A percentile compares a stretch with the other conserved stretches of the same genome.
These are phyloP conservation scores for Xerocomus minutiporus DNA, from an alignment of 1,284 basidiomycete species.

Conservation along the genomic window DNA sequence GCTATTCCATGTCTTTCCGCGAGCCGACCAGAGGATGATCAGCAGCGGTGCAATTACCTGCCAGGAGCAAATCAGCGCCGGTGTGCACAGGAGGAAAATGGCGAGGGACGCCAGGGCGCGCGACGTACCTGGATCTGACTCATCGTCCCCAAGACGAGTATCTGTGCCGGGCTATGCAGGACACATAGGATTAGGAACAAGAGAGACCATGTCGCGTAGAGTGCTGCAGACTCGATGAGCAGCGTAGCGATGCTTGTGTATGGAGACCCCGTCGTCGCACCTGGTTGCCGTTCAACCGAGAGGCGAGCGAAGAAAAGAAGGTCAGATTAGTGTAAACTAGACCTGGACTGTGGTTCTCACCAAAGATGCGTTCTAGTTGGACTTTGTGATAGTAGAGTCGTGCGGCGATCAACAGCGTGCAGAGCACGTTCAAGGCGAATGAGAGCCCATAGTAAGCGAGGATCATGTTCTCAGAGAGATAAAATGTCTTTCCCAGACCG, in stretches of 20 bases:
- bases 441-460: constrained; percentile 34
- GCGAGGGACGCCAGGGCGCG: not conserved
- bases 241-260: constrained; percentile 23
- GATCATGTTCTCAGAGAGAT: constrained; percentile 20
- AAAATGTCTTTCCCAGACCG: constrained; percentile 18
- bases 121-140: constrained; percentile 29
- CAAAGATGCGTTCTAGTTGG: constrained; percentile 26
- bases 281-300: constrained; percentile 3
- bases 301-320: not conserved
- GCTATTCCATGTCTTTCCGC: constrained; percentile 20
- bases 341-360: constrained; percentile 16
- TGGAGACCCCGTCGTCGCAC: constrained; percentile 18
- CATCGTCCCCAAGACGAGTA: constrained; percentile 27
- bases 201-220: constrained; percentile 29
- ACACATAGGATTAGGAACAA: constrained; percentile 25
- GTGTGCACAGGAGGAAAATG: too few species aligned
- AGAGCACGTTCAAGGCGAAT: constrained; percentile 36
- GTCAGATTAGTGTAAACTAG: not conserved
- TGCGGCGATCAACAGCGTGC: constrained; percentile 36
- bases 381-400: constrained; percentile 34
- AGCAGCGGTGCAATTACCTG: constrained; percentile 28
- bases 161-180: constrained; percentile 20
- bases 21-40: constrained; percentile 26
- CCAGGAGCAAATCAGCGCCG: not conserved
- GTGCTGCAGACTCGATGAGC: constrained; percentile 28